Percentiles rank a stretch among this genome's conserved stretches.
Evolutionary conservation across 2,329 filamentous ascomycete genomes (phyloP).

Genomic region (Phyllosticta paracitricarpa): DNA sequence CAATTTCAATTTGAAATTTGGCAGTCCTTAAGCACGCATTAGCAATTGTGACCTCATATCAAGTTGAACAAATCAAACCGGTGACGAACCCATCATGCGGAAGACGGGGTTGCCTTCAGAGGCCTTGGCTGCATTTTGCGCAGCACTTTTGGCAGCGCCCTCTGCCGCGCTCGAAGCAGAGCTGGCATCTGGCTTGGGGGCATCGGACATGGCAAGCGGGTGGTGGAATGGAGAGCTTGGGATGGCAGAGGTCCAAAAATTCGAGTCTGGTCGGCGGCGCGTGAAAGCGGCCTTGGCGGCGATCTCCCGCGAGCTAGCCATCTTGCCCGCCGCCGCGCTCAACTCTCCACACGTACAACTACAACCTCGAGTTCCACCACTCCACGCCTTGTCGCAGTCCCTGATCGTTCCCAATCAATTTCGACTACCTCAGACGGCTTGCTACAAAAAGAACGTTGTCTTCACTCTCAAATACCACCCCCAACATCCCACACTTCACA

Average conservation of each 20-base stretch:
- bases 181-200: slow-evolving; percentile 4
- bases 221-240: neutral
- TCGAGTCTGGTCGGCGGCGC: neutral
- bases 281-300: neutral
- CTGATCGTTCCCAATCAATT: no score
- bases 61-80: neutral
- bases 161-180: neutral
- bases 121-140: neutral
- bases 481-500: no score
- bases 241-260: neutral
- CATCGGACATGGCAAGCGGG: neutral
- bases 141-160: slow-evolving; percentile 1
- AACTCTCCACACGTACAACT: neutral
- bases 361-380: neutral
- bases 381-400: neutral
- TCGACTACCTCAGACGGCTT: no score
- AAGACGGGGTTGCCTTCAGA: slow-evolving; percentile 23
- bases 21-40: slow-evolving; percentile 50
- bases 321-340: neutral
- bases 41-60: slow-evolving; percentile 13
- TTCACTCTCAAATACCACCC: neutral
- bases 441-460: neutral
- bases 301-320: neutral
- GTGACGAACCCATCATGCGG: slow-evolving; percentile 29
- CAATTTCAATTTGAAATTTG: slow-evolving; percentile 70